Percentiles rank a stretch among this genome's conserved stretches.
phyloP scores from a whole-genome alignment of 371 early-diverging fungal species.

The Funneliformis caledonium region DNA sequence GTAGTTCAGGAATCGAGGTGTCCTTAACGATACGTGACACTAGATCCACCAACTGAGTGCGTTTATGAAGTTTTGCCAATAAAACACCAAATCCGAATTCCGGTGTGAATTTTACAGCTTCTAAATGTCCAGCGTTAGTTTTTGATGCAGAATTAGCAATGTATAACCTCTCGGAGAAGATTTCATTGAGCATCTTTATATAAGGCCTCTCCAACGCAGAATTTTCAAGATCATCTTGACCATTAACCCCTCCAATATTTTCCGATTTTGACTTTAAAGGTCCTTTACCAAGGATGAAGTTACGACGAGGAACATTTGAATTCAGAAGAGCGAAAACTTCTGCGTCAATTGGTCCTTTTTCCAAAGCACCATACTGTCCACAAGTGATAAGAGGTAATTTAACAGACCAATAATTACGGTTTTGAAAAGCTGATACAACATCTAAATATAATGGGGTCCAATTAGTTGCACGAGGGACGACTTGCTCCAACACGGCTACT shows the following conservation, averaged over 20 bases:
- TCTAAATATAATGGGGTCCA: constrained; percentile 85
- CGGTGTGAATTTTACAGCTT: constrained; percentile 68
- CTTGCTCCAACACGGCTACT: constrained; percentile 65
- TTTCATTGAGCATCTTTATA: constrained; percentile 76
- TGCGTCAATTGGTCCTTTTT: constrained; percentile 51
- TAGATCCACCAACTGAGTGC: constrained; percentile 66
- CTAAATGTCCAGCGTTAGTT: constrained; percentile 55
- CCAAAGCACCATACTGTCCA: constrained; percentile 60
- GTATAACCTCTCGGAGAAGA: constrained; percentile 76
- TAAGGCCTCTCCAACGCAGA: constrained; percentile 72
- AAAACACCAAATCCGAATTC: constrained; percentile 87
- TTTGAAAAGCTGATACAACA: constrained; percentile 69
- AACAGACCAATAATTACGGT: constrained; percentile 48
- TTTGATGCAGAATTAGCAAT: constrained; percentile 73
- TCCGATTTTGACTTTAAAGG: neutral
- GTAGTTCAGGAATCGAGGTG: constrained; percentile 55
- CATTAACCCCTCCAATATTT: constrained; percentile 12
- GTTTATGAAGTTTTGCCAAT: constrained; percentile 70
- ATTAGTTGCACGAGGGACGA: constrained; percentile 42
- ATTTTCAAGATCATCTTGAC: constrained; percentile 24
- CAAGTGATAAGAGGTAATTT: constrained; percentile 54
- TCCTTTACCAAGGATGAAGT: constrained; percentile 43
- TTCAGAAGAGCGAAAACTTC: constrained; percentile 54
- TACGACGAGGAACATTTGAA: constrained; percentile 41
- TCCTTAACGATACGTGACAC: constrained; percentile 64